Evolutionary conservation across 1,284 basidiomycete genomes (phyloP).

Genomic region (Mrakiaceae sp.): DNA sequence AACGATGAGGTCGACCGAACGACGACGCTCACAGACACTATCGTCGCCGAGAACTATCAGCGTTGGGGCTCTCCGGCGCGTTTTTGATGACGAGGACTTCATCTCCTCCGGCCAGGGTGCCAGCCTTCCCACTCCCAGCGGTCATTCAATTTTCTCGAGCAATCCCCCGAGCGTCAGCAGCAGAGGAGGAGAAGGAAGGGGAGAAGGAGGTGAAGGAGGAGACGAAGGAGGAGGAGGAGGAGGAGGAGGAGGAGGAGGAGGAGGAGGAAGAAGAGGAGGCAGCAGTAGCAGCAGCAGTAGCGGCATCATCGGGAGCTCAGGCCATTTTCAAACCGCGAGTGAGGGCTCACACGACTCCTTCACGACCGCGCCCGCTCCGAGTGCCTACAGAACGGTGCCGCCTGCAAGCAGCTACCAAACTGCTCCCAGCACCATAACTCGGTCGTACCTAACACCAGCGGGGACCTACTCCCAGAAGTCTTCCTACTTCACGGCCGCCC

Average conservation of each 20-base stretch:
- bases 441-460: neutral
- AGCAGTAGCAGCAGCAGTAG: neutral
- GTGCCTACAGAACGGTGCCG: neutral
- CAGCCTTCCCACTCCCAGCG: no score
- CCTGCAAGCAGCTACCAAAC: neutral
- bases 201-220: neutral
- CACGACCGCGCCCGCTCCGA: neutral
- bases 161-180: no score
- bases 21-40: neutral
- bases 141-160: no score
- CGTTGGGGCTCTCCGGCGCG: no score
- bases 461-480: neutral
- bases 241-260: neutral
- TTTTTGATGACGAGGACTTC: no score
- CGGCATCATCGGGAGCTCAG: neutral
- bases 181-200: neutral
- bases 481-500: neutral
- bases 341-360: neutral
- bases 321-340: neutral
- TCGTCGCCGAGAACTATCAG: neutral
- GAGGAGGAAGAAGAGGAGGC: neutral
- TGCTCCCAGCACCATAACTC: neutral
- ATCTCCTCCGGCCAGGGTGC: no score
- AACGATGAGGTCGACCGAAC: neutral
- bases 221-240: neutral